Percentiles rank a stretch among this genome's conserved stretches.
Evolutionary conservation across 805 yeast species (phyloP).

Genomic region (Spathaspora boniae): DNA sequence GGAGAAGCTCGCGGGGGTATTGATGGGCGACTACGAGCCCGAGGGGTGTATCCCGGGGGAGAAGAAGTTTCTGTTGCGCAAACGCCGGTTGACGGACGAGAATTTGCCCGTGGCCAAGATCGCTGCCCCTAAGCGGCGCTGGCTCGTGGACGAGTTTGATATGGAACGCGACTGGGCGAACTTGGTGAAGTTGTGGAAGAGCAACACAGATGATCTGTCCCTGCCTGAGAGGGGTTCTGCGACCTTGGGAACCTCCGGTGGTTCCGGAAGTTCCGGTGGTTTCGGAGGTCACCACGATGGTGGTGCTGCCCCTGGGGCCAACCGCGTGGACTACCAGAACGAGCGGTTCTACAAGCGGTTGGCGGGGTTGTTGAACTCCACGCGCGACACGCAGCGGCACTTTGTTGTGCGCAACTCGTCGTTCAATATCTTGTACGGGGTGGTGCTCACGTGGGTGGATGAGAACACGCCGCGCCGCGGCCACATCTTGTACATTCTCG

Average conservation of each 20-base stretch:
- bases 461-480: slow-evolving; percentile 30
- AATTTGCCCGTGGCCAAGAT: slow-evolving; percentile 9
- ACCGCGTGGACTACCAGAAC: slow-evolving; percentile 20
- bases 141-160: slow-evolving; percentile 59
- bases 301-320: slow-evolving; percentile 13
- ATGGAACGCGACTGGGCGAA: slow-evolving; percentile 49
- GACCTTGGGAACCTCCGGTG: slow-evolving; percentile 9
- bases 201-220: slow-evolving; percentile 29
- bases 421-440: slow-evolving; percentile 51
- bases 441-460: slow-evolving; percentile 51
- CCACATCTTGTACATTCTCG: slow-evolving; percentile 44
- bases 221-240: too few relatives aligned
- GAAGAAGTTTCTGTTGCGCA: slow-evolving; percentile 26
- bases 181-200: slow-evolving; percentile 41
- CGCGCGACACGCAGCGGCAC: slow-evolving; percentile 36
- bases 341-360: slow-evolving; percentile 28
- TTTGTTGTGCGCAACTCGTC: slow-evolving; percentile 58
- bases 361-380: slow-evolving; percentile 26
- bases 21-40: slow-evolving; percentile 53
- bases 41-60: slow-evolving; percentile 59
- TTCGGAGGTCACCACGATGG: too few relatives aligned
- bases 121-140: slow-evolving; percentile 33
- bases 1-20: slow-evolving; percentile 44
- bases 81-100: slow-evolving; percentile 18
- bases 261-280: too few relatives aligned